phyloP scores from a whole-genome alignment of 306 rosid species.

The Quillaja saponaria region DNA sequence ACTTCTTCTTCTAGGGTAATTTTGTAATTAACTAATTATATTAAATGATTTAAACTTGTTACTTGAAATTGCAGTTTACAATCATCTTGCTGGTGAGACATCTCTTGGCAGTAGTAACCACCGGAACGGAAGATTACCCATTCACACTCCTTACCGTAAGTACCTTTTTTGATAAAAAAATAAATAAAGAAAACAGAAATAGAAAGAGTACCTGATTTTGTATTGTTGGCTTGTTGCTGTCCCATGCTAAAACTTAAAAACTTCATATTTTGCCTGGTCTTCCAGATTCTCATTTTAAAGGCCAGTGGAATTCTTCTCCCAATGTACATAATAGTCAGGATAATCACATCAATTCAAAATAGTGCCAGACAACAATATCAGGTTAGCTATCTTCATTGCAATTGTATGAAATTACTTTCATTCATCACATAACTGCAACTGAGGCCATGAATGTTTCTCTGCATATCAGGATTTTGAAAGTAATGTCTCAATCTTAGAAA shows the following conservation, averaged over 20 bases:
- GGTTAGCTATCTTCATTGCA: slow-evolving; percentile 29
- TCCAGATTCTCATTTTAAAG: slow-evolving; percentile 43
- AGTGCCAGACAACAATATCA: slow-evolving; percentile 36
- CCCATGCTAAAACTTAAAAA: no score
- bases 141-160: slow-evolving; percentile 78
- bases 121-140: slow-evolving; percentile 66
- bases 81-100: slow-evolving; percentile 72
- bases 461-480: slow-evolving; percentile 45
- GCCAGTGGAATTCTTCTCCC: slow-evolving; percentile 80
- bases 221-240: no score
- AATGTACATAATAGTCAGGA: slow-evolving; percentile 61
- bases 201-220: neutral
- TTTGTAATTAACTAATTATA: neutral
- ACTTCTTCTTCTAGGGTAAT: neutral
- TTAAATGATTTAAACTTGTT: neutral
- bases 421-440: slow-evolving; percentile 21
- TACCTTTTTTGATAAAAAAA: neutral
- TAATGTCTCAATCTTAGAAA: slow-evolving; percentile 35
- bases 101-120: slow-evolving; percentile 47
- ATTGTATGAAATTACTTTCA: neutral
- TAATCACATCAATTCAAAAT: slow-evolving; percentile 54
- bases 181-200: neutral
- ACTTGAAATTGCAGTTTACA: slow-evolving; percentile 59
- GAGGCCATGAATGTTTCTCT: slow-evolving; percentile 1
- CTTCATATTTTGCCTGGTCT: neutral